Percentiles rank a stretch among this genome's conserved stretches.
Conservation (phyloP, 331 rosid species). For the Rosa hybrid region DNA sequence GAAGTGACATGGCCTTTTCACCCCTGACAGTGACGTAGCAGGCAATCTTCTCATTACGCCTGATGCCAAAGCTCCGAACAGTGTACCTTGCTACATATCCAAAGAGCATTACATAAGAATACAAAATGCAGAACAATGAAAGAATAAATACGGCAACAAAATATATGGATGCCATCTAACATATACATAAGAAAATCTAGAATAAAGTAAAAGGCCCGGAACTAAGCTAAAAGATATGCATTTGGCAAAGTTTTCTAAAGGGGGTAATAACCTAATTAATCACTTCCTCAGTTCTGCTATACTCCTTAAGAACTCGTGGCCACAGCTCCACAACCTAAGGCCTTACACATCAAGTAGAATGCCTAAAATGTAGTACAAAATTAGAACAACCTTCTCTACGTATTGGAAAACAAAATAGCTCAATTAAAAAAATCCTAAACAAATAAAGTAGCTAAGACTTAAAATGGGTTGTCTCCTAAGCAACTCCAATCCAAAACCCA, state of each 20-base stretch:
- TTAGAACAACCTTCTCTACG: no score
- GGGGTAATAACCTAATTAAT: no score
- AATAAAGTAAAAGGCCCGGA: neutral
- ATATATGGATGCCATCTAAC: neutral
- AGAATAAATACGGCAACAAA: neutral
- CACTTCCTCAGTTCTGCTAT: no score
- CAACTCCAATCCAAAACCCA: neutral
- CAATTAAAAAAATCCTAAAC: neutral
- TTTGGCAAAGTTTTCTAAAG: no score
- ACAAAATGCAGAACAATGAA: neutral
- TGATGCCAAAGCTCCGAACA: constrained; percentile 56
- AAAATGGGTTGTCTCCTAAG: neutral
- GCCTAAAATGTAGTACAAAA: no score
- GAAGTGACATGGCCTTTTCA: constrained; percentile 62
- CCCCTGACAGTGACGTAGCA: constrained; percentile 67
- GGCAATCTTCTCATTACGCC: constrained; percentile 69
- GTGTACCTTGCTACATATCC: constrained; percentile 50
- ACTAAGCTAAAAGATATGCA: no score
- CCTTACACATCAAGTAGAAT: no score
- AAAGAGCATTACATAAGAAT: neutral
- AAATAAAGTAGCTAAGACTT: neutral
- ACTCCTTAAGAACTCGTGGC: no score
- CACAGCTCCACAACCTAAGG: no score
- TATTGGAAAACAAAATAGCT: no score
- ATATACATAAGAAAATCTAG: neutral